Conservation (phyloP, 192 early-diverging fungal species). For the Backusella macrospora region DNA sequence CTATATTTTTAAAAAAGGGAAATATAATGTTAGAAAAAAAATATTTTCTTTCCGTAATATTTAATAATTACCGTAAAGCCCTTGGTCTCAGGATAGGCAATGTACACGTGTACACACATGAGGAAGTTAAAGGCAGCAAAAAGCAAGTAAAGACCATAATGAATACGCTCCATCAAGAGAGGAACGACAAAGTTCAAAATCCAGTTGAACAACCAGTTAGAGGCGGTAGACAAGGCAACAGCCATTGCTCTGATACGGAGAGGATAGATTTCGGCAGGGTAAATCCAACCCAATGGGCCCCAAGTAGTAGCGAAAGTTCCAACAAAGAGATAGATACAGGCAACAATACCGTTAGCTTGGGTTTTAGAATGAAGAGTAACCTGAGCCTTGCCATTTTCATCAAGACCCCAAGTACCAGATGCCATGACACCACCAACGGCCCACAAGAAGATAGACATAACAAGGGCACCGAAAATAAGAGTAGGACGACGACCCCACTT, state of each 20-base stretch:
- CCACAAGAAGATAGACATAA: conserved; percentile 69
- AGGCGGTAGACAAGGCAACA: conserved; percentile 77
- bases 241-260: conserved; percentile 88
- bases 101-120: conserved; percentile 60
- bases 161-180: conserved; percentile 66
- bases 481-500: conserved; percentile 82
- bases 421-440: conserved; percentile 65
- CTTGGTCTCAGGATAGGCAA: conserved; percentile 86
- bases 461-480: conserved; percentile 71
- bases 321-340: conserved; percentile 82
- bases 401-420: conserved; percentile 28
- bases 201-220: conserved; percentile 93
- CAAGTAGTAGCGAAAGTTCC: conserved; percentile 85
- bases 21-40: background rate
- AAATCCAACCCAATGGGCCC: conserved; percentile 93
- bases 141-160: conserved; percentile 69
- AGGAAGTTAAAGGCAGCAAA: conserved; percentile 70
- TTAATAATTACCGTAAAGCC: conserved; percentile 54
- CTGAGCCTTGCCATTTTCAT: conserved; percentile 28
- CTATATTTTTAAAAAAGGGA: conserved; percentile 14
- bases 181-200: conserved; percentile 76
- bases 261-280: conserved; percentile 92
- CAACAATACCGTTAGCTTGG: conserved; percentile 56
- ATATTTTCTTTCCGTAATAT: background rate
- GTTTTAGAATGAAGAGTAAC: conserved; percentile 42